These are phyloP conservation scores for Entelexis paramagnoliae DNA, from an alignment of 1,139 yeast genomes.

Conservation along the genomic window DNA sequence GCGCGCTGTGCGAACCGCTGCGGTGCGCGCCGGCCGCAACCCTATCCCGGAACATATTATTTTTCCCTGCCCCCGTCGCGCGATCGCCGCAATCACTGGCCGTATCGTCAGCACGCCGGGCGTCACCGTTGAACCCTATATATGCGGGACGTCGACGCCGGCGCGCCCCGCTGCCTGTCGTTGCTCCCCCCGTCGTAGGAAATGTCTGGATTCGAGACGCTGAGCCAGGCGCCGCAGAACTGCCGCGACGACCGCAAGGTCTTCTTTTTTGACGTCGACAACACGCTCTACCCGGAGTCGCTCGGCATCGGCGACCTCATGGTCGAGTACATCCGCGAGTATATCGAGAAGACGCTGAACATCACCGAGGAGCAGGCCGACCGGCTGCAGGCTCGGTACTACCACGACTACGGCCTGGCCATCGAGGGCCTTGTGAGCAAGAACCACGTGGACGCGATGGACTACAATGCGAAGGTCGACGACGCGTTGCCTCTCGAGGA, in stretches of 20 bases:
- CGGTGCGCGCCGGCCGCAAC: no score
- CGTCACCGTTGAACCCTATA: background rate
- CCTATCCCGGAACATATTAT: no score
- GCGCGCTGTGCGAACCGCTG: no score
- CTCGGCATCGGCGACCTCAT: conserved; percentile 73
- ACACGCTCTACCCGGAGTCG: conserved; percentile 59
- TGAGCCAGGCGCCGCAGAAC: conserved; percentile 17
- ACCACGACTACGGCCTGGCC: conserved; percentile 81
- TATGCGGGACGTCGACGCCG: background rate
- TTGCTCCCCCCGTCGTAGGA: background rate
- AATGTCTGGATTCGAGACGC: conserved; percentile 13
- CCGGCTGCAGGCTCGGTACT: conserved; percentile 59
- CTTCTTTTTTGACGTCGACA: conserved; percentile 86
- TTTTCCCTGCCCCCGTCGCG: no score
- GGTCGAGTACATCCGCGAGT: conserved; percentile 76
- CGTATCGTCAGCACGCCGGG: no score
- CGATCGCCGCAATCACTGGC: no score
- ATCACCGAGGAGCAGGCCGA: conserved; percentile 70
- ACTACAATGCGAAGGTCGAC: conserved; percentile 79
- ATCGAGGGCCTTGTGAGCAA: conserved; percentile 80
- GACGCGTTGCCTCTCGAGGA: conserved; percentile 80
- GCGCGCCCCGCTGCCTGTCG: background rate
- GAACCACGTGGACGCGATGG: conserved; percentile 77
- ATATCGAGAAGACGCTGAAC: conserved; percentile 54
- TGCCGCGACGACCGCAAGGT: conserved; percentile 32